Evolutionary conservation across 78 protist species (phyloP), one percentile per base, ranked within the genome.

Genomic region (Cyanophora paradoxa): DNA sequence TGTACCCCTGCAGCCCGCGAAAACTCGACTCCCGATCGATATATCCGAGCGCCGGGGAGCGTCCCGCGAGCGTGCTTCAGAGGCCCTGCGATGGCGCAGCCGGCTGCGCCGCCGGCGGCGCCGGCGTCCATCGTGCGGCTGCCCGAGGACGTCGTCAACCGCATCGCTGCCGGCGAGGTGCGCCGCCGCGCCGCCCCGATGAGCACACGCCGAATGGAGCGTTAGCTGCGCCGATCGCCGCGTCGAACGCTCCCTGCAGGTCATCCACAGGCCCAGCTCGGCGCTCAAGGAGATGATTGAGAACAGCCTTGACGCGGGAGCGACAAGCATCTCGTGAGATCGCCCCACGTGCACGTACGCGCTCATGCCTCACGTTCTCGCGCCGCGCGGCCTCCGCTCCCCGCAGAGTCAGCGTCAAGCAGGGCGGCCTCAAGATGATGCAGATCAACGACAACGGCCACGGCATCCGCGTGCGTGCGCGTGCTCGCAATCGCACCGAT

Each of bases 101-200:
- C n/a, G n/a, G n/a, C n/a, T n/a, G n/a, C n/a, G n/a, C n/a, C n/a
- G n/a, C n/a, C n/a, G n/a, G n/a, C n/a, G n/a, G n/a, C n/a, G n/a
- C n/a, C n/a, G n/a, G n/a, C n/a, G n/a, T n/a, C n/a, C 57, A 80
- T 80, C 54, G 79, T 3, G 0, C 37, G 16, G 37, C 64, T 80
- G 8, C 41, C 31, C 17, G 71, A 72, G 48, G 42, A 40, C 8
- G 64, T 50, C 13, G 56, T 81, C 33, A 82, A 82, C 34, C 22
- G 80, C 22, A 86, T 86, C 17, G 90, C 90, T 0, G 90, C 90
- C 17, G 90, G 90, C 8, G 90, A 84, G 66, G 84, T 83, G 36
- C 31, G 19, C 13, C 14, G 13, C 19, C 10, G 59, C 26, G 8
- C 24, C 10, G 13, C 17, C 10, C 39, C 24, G 10, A 7, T 22